phyloP scores from a whole-genome alignment of 2,329 filamentous ascomycete genomes.

The Sporothrix globosa region DNA sequence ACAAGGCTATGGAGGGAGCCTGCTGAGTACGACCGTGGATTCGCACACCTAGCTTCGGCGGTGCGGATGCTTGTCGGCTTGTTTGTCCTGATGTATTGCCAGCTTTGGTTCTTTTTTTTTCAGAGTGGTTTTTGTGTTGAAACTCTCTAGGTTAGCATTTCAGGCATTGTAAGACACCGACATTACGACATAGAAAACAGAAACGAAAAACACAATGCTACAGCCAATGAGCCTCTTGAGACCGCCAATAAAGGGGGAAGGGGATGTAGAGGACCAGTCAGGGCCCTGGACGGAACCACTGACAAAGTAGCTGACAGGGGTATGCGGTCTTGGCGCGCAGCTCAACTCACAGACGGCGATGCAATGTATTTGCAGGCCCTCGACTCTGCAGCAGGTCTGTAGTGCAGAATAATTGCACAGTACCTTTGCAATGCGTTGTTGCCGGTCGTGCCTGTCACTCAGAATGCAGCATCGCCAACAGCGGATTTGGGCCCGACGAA shows the following conservation, averaged over 20 bases:
- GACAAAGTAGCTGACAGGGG: constrained; percentile 15
- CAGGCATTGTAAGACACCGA: neutral
- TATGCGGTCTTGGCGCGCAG: constrained; percentile 17
- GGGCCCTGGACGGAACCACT: constrained; percentile 2
- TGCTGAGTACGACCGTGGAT: constrained; percentile 1
- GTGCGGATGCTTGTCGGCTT: neutral
- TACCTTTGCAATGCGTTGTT: neutral
- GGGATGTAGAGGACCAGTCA: constrained; percentile 16
- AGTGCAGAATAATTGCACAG: too few relatives aligned
- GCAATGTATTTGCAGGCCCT: neutral
- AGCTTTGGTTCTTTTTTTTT: neutral
- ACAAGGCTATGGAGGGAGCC: constrained; percentile 6
- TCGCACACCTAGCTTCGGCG: neutral
- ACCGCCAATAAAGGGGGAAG: constrained; percentile 12
- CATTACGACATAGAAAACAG: neutral
- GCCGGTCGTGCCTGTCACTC: constrained; percentile 6
- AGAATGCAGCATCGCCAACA: neutral
- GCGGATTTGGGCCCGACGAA: neutral
- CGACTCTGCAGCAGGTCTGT: neutral
- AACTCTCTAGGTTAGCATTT: constrained; percentile 13
- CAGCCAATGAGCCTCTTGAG: constrained; percentile 23
- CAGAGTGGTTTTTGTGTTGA: neutral
- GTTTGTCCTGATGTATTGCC: neutral
- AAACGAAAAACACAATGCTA: neutral
- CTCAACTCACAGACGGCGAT: neutral